Base-by-base conservation (phyloP, 306 rosid species). In the Lathyrus tuberosus region DNA sequence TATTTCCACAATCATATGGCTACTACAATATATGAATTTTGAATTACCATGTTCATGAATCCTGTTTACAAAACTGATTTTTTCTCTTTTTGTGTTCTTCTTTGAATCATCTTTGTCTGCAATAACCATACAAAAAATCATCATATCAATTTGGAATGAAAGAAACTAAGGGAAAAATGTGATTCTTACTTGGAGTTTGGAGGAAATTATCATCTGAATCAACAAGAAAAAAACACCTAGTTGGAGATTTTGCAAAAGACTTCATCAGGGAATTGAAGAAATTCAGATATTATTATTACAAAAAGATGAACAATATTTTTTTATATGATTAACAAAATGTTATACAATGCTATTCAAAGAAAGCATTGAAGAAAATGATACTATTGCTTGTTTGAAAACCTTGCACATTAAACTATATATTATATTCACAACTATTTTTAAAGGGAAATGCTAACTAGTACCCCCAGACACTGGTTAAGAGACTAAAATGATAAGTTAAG, bases 21-120 rank as follows among this genome's bases (percentile, higher is more conserved):
- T 3, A 26, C 30, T 26, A 26, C 30, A 26, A 26, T 26, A 35
- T 35, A 35, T 1, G 40, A 35, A 1, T 37, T 46, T 41, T 72
- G 65, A 59, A 76, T 72, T 72, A 85, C 96, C 90, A 69, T 91
- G 96, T 26, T 91, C 95, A 75, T 69, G 84, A 44, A 91, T 65
- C 72, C 89, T 84, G 70, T 15, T 46, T 48, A 82, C 82, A 75
- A 87, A 78, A 60, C 77, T 79, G 66, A 46, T 82, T 63, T 60
- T 67, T 78, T 80, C 77, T 56, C 61, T 77, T 72, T 54, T 65
- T 72, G 12, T 70, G 46, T 60, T 40, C 48, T 48, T 80, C 71
- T 53, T 71, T 60, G 75, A 72, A 60, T 37, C 76, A 40, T 46
- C 78, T 70, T 64, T 46, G 52, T 68, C 80, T 80, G 83, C 76